Percentiles rank a stretch among this genome's conserved stretches.
These are phyloP conservation scores for Lasiosphaeria ovina DNA, from an alignment of 495 filamentous ascomycete genomes.

Conservation along the genomic window DNA sequence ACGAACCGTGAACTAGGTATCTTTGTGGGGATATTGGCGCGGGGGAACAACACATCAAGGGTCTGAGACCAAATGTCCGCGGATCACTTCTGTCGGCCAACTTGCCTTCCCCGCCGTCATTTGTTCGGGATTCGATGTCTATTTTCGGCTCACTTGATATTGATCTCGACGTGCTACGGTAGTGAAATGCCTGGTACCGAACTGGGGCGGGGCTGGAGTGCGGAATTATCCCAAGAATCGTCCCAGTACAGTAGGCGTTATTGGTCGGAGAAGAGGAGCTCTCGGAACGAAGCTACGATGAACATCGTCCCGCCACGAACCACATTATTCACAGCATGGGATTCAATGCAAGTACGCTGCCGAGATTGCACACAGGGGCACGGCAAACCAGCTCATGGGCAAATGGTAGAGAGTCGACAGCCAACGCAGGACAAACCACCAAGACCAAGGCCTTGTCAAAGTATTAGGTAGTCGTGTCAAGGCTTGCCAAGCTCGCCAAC, in stretches of 20 bases:
- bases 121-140: slow-evolving; percentile 10
- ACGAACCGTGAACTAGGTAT: too few species aligned
- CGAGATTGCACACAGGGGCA: slow-evolving; percentile 14
- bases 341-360: slow-evolving; percentile 16
- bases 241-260: slow-evolving; percentile 6
- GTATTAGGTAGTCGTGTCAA: too few species aligned
- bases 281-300: not conserved
- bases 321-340: not conserved
- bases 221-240: slow-evolving; percentile 5
- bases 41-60: not conserved
- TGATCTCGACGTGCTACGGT: not conserved
- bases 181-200: slow-evolving; percentile 1
- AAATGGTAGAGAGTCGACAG: not conserved
- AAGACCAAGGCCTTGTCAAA: not conserved
- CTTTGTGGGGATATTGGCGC: not conserved
- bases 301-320: not conserved
- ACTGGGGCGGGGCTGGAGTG: slow-evolving; percentile 2
- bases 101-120: not conserved
- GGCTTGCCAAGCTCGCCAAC: too few species aligned
- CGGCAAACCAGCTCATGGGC: not conserved
- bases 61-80: not conserved
- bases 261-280: not conserved
- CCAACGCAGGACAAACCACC: not conserved
- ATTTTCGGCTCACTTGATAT: slow-evolving; percentile 10
- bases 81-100: not conserved